These are phyloP conservation scores for Tolypocladium guangdongense DNA, from an alignment of 2,329 filamentous ascomycete genomes.

Conservation along the genomic window DNA sequence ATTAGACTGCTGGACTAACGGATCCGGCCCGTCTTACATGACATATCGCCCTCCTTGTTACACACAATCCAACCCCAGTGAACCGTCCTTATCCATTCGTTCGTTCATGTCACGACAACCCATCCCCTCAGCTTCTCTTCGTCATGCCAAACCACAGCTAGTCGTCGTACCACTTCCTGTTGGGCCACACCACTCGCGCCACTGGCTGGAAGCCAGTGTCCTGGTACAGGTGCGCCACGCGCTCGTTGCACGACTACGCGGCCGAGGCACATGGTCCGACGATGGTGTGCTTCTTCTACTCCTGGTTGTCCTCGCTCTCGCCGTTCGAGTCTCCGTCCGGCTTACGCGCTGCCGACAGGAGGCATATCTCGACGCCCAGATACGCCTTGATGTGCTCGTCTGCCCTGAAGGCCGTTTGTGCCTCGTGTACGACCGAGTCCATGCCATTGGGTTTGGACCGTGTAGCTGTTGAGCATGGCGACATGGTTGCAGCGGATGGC, in stretches of 20 bases:
- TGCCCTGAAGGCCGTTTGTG: conserved; percentile 3
- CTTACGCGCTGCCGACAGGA: not conserved
- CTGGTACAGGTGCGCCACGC: conserved; percentile 30
- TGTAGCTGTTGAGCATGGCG: not conserved
- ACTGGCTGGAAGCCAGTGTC: conserved; percentile 29
- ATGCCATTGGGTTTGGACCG: not conserved
- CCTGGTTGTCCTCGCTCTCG: not conserved
- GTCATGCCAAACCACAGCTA: conserved; percentile 24
- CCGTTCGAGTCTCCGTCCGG: not conserved
- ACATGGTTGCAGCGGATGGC: not conserved
- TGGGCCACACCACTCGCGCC: conserved; percentile 20
- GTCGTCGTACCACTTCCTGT: conserved; percentile 27
- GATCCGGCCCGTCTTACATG: no score
- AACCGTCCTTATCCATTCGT: not conserved
- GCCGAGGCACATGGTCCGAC: no score
- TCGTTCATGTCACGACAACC: not conserved
- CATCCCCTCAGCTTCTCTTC: conserved; percentile 11
- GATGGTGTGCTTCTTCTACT: not conserved
- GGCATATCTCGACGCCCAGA: conserved; percentile 11
- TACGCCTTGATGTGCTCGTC: conserved; percentile 8
- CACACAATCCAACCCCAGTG: no score
- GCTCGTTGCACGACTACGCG: conserved; percentile 29
- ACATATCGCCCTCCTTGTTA: no score
- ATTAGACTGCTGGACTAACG: no score
- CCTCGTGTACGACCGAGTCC: not conserved